Percentiles rank a stretch among this genome's conserved stretches.
Conservation (phyloP, 441 rosid genomes). For the Euphorbia celastroides region DNA sequence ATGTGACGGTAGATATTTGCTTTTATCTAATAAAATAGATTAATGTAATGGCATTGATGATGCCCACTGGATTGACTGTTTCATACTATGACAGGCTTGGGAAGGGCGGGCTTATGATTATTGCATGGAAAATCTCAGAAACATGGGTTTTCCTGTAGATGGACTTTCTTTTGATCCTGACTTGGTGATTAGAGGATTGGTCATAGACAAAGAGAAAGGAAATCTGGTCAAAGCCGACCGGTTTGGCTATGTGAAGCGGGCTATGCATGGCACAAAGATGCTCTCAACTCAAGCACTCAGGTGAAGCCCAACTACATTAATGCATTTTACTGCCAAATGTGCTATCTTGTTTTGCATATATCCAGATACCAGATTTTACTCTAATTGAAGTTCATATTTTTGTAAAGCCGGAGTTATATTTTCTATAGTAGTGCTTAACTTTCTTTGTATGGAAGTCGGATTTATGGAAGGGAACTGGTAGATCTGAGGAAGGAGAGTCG, state of each 20-base stretch:
- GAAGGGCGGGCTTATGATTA: constrained; percentile 98
- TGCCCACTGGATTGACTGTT: constrained; percentile 26
- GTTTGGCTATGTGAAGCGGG: constrained; percentile 91
- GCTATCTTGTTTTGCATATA: constrained; percentile 4
- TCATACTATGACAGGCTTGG: constrained; percentile 67
- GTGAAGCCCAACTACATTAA: constrained; percentile 27
- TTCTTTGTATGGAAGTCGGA: constrained; percentile 64
- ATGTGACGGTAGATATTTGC: constrained; percentile 57
- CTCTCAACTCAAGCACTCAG: constrained; percentile 83
- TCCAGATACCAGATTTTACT: constrained; percentile 11
- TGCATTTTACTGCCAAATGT: no score
- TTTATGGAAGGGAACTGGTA: constrained; percentile 93
- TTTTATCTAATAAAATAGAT: constrained; percentile 3
- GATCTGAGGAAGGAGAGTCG: constrained; percentile 88
- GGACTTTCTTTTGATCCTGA: constrained; percentile 90
- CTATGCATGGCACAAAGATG: constrained; percentile 94
- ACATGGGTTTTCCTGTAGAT: constrained; percentile 88
- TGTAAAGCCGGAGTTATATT: constrained; percentile 26
- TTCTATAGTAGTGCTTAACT: constrained; percentile 32
- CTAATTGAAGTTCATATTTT: no score
- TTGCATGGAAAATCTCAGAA: constrained; percentile 80
- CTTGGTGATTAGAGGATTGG: constrained; percentile 94
- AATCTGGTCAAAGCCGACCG: constrained; percentile 96
- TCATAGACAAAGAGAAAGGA: constrained; percentile 93
- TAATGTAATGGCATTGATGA: constrained; percentile 6